Percentiles rank a stretch among this genome's conserved stretches.
phyloP scores from a whole-genome alignment of 495 filamentous ascomycete species.

The Penicillium salamii region DNA sequence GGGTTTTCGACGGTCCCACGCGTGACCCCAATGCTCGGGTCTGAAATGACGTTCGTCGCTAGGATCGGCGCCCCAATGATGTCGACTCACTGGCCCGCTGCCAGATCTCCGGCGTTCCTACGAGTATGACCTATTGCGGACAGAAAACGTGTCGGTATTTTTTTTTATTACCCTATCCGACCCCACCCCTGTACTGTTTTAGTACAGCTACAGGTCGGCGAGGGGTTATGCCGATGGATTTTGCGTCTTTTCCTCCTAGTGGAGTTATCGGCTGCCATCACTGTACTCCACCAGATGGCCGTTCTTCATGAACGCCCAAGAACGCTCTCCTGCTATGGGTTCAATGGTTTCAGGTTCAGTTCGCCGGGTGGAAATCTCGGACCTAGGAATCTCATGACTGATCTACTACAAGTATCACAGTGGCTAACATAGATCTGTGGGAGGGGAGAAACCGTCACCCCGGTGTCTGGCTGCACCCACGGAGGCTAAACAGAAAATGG shows the following conservation, averaged over 20 bases:
- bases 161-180: neutral
- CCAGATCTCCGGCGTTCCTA: slow-evolving; percentile 12
- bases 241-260: slow-evolving; percentile 4
- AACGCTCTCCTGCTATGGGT: neutral
- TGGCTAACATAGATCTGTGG: neutral
- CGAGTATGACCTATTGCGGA: neutral
- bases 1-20: neutral
- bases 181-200: slow-evolving; percentile 9
- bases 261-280: slow-evolving; percentile 1
- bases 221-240: slow-evolving; percentile 2
- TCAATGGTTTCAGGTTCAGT: neutral
- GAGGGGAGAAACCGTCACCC: neutral
- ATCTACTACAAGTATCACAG: too few relatives aligned
- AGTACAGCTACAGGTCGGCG: neutral
- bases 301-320: neutral
- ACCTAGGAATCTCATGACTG: too few relatives aligned
- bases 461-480: neutral
- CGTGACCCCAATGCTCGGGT: neutral
- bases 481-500: neutral
- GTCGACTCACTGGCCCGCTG: slow-evolving; percentile 16
- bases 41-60: slow-evolving; percentile 14
- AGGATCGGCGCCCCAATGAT: slow-evolving; percentile 26
- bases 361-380: neutral
- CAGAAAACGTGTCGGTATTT: neutral
- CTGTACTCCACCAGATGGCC: slow-evolving; percentile 4